phyloP scores from a whole-genome alignment of 345 rosid species.

The Linum trigynum region DNA sequence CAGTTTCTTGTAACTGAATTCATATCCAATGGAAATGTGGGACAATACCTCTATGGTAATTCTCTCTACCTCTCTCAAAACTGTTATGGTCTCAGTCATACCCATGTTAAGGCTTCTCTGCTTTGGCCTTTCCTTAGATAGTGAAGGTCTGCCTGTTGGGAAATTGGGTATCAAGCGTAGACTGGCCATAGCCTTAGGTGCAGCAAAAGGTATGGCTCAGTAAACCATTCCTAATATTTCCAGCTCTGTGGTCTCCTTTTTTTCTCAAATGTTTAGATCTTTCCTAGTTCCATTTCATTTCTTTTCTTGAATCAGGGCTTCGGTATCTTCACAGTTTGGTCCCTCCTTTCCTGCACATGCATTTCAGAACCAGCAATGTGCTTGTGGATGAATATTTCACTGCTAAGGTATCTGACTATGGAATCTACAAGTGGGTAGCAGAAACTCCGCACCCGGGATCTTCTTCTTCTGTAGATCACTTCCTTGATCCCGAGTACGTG shows the following conservation, averaged over 20 bases:
- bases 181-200: constrained; percentile 31
- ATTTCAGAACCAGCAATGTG: constrained; percentile 33
- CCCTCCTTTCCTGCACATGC: constrained; percentile 40
- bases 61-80: not conserved
- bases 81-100: too few relatives aligned
- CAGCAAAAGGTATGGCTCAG: constrained; percentile 30
- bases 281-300: not conserved
- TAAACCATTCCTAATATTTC: not conserved
- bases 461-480: constrained; percentile 34
- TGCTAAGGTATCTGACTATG: constrained; percentile 27
- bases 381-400: too few relatives aligned
- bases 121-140: constrained; percentile 15
- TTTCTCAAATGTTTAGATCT: not conserved
- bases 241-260: too few relatives aligned
- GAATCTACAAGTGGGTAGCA: constrained; percentile 20
- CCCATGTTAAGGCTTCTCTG: too few relatives aligned
- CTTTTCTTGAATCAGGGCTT: constrained; percentile 27
- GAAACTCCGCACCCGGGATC: constrained; percentile 22
- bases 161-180: constrained; percentile 31
- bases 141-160: constrained; percentile 34
- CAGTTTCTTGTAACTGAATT: constrained; percentile 33
- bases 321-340: constrained; percentile 39
- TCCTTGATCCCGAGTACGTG: constrained; percentile 42
- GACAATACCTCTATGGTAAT: constrained; percentile 34
- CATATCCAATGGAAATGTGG: constrained; percentile 32